These are phyloP conservation scores for Saccharomyces hybrid DNA, from an alignment of 1,139 yeast genomes.

Conservation along the genomic window DNA sequence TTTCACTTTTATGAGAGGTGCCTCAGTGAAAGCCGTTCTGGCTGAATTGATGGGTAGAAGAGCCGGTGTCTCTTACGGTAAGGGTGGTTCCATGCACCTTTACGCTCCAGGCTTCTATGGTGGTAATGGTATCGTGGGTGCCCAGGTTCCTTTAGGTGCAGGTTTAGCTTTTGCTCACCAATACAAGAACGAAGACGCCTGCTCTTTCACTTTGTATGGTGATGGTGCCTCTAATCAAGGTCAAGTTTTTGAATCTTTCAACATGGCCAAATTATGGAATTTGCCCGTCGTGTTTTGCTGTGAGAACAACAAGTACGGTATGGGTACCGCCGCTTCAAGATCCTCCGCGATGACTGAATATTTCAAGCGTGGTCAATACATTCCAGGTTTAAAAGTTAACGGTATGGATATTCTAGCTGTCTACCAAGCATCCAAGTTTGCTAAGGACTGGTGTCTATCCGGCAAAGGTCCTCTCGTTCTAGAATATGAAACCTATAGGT, in stretches of 20 bases:
- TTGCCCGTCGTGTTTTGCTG: slow-evolving; percentile 91
- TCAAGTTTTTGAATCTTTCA: slow-evolving; percentile 93
- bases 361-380: slow-evolving; percentile 98
- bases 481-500: slow-evolving; percentile 97
- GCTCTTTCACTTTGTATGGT: slow-evolving; percentile 88
- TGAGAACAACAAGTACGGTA: slow-evolving; percentile 98
- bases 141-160: slow-evolving; percentile 97
- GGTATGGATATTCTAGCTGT: slow-evolving; percentile 97
- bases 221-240: slow-evolving; percentile 99
- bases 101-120: slow-evolving; percentile 93
- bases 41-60: slow-evolving; percentile 98
- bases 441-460: slow-evolving; percentile 88
- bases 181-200: slow-evolving; percentile 74
- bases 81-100: slow-evolving; percentile 99
- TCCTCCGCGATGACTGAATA: slow-evolving; percentile 95
- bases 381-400: slow-evolving; percentile 95
- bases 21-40: slow-evolving; percentile 79
- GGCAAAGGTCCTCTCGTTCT: slow-evolving; percentile 95
- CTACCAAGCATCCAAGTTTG: slow-evolving; percentile 93
- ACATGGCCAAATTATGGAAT: slow-evolving; percentile 99
- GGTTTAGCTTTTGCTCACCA: slow-evolving; percentile 97
- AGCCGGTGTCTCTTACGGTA: slow-evolving; percentile 91
- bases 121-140: slow-evolving; percentile 99
- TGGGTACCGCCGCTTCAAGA: slow-evolving; percentile 98
- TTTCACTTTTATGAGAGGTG: slow-evolving; percentile 93